Conservation (phyloP, 1,139 yeast genomes). For the Lodderomyces metapsilosis region DNA sequence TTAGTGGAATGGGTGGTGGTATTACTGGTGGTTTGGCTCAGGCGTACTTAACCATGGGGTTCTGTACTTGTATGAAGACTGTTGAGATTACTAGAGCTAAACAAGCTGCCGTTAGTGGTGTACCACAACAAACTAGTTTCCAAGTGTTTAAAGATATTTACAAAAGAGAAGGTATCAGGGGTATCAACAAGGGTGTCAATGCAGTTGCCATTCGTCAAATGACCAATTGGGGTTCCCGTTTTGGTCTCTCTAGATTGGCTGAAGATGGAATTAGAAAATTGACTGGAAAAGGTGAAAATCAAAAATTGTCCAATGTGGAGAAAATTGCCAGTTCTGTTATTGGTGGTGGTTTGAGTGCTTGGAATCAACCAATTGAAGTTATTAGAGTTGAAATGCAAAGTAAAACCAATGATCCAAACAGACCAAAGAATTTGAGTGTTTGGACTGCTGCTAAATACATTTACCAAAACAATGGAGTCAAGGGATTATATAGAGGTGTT, state of each 20-base stretch:
- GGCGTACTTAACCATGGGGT: slow-evolving; percentile 94
- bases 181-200: slow-evolving; percentile 96
- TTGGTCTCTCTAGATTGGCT: slow-evolving; percentile 88
- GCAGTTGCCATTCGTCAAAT: slow-evolving; percentile 99
- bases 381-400: slow-evolving; percentile 98
- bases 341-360: slow-evolving; percentile 97
- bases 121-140: slow-evolving; percentile 69
- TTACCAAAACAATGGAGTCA: slow-evolving; percentile 75
- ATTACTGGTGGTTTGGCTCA: slow-evolving; percentile 93
- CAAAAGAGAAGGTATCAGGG: slow-evolving; percentile 81
- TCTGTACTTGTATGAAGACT: slow-evolving; percentile 97
- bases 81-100: slow-evolving; percentile 93
- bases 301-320: slow-evolving; percentile 69
- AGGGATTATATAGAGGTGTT: slow-evolving; percentile 94
- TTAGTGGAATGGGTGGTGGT: slow-evolving; percentile 94
- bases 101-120: slow-evolving; percentile 65
- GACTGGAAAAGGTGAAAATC: slow-evolving; percentile 59
- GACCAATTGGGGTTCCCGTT: slow-evolving; percentile 99
- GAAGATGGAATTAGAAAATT: slow-evolving; percentile 75
- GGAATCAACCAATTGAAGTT: slow-evolving; percentile 99
- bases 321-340: slow-evolving; percentile 83
- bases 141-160: slow-evolving; percentile 85
- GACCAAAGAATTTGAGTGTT: slow-evolving; percentile 89
- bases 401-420: slow-evolving; percentile 85
- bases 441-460: slow-evolving; percentile 79